phyloP scores from a whole-genome alignment of 768 basidiomycete species.

The Boletus vinaceobasis region DNA sequence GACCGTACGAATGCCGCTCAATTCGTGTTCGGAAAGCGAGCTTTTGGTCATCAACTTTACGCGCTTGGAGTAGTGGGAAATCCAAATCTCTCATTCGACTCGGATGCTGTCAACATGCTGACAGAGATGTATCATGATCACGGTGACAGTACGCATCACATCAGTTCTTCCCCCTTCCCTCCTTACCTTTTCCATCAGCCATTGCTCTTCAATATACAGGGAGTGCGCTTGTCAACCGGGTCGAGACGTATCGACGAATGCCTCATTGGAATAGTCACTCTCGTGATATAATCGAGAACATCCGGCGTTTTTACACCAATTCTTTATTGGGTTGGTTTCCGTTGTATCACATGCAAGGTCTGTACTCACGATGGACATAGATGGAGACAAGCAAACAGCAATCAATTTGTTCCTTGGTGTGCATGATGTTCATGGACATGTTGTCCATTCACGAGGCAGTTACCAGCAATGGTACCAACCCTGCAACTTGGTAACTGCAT shows the following conservation, averaged over 20 bases:
- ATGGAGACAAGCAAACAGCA: slow-evolving; percentile 95
- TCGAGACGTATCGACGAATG: slow-evolving; percentile 93
- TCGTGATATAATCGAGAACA: slow-evolving; percentile 92
- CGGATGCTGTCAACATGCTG: slow-evolving; percentile 92
- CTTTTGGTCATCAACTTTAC: slow-evolving; percentile 91
- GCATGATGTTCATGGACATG: slow-evolving; percentile 51
- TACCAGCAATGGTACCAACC: slow-evolving; percentile 86
- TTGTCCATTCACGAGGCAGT: slow-evolving; percentile 53
- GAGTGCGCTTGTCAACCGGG: slow-evolving; percentile 91
- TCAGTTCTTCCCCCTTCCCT: neutral
- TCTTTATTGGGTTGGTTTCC: slow-evolving; percentile 67
- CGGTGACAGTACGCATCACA: slow-evolving; percentile 71
- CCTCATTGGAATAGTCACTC: slow-evolving; percentile 98
- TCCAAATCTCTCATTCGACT: slow-evolving; percentile 87
- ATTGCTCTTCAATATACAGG: slow-evolving; percentile 97
- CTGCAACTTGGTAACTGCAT: slow-evolving; percentile 66
- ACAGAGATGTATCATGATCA: slow-evolving; percentile 99
- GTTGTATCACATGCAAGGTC: neutral
- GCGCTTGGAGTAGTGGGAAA: slow-evolving; percentile 86
- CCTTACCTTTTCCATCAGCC: slow-evolving; percentile 43
- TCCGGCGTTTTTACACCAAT: slow-evolving; percentile 92
- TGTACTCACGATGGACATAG: slow-evolving; percentile 36
- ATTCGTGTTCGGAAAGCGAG: slow-evolving; percentile 94
- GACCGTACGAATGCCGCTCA: slow-evolving; percentile 97
- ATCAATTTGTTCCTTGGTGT: slow-evolving; percentile 97